phyloP scores from a whole-genome alignment of 495 filamentous ascomycete genomes.

The Cercophora sp. region DNA sequence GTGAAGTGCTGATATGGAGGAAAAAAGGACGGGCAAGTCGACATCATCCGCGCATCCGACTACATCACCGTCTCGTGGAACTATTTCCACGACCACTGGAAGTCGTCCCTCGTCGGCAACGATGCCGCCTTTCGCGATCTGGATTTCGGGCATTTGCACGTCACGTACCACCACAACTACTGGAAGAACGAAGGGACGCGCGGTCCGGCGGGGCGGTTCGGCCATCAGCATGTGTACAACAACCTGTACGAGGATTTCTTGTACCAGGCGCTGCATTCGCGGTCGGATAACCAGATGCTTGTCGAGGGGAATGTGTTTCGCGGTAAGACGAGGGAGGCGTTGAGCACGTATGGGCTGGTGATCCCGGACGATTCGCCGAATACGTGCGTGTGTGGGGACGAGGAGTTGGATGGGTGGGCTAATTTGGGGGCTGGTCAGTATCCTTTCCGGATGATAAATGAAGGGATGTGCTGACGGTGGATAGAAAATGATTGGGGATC shows the following conservation, averaged over 20 bases:
- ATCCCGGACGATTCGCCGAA: conserved; percentile 40
- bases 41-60: conserved; percentile 53
- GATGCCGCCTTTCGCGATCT: conserved; percentile 41
- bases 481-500: conserved; percentile 41
- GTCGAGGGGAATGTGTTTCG: conserved; percentile 49
- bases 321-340: conserved; percentile 36
- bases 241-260: conserved; percentile 42
- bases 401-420: conserved; percentile 24
- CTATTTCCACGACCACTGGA: conserved; percentile 61
- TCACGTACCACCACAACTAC: conserved; percentile 61
- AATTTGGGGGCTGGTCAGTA: conserved; percentile 40
- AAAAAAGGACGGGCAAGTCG: conserved; percentile 56
- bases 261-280: conserved; percentile 51
- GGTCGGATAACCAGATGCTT: conserved; percentile 49
- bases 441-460: background rate
- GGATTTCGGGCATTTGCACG: conserved; percentile 51
- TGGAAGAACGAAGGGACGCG: conserved; percentile 60
- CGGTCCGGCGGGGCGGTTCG: conserved; percentile 59
- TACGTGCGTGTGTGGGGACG: conserved; percentile 23
- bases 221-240: conserved; percentile 51
- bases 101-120: conserved; percentile 61
- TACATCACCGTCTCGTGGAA: conserved; percentile 49
- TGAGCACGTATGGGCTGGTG: conserved; percentile 45
- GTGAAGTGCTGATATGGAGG: conserved; percentile 6
- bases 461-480: conserved; percentile 7